Percentiles rank a stretch among this genome's conserved stretches.
phyloP scores from a whole-genome alignment of 2,329 filamentous ascomycete genomes.

The Fusarium redolens region DNA sequence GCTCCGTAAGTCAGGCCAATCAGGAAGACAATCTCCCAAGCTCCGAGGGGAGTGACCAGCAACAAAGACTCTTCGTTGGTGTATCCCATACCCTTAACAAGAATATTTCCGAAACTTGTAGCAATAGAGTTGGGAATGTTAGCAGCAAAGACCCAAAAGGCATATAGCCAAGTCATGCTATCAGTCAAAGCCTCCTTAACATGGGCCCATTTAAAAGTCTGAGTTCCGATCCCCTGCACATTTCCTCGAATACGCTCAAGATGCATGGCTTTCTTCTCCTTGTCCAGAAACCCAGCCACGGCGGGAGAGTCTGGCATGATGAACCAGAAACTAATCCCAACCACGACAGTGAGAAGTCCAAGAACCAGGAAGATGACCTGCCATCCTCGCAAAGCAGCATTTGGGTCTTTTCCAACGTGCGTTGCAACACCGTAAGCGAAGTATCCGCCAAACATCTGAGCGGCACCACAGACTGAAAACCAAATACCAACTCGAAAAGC shows the following conservation, averaged over 20 bases:
- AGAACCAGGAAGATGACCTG: background rate
- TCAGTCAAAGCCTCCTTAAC: conserved; percentile 31
- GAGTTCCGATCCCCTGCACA: background rate
- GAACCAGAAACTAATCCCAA: background rate
- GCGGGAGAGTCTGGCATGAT: background rate
- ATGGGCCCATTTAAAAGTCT: conserved; percentile 34
- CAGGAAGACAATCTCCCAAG: conserved; percentile 1
- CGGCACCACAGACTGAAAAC: conserved; percentile 34
- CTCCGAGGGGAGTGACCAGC: background rate
- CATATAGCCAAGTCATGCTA: conserved; percentile 36
- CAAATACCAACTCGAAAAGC: conserved; percentile 37
- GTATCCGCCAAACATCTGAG: conserved; percentile 39
- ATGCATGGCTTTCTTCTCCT: conserved; percentile 1
- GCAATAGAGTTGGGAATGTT: conserved; percentile 35
- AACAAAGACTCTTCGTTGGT: background rate
- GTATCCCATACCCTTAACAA: conserved; percentile 1
- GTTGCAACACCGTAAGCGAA: conserved; percentile 37
- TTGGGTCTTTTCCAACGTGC: conserved; percentile 29
- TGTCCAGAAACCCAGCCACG: background rate
- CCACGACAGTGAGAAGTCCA: background rate
- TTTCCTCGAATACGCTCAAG: conserved; percentile 2
- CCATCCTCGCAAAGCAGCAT: background rate
- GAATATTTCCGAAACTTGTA: conserved; percentile 1
- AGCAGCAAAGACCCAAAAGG: conserved; percentile 38
- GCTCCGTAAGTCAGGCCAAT: background rate